A percentile compares a stretch with the other conserved stretches of the same genome.
These are phyloP conservation scores for Cyclotella baltica DNA, from an alignment of 108 stramenopile species.

Conservation along the genomic window DNA sequence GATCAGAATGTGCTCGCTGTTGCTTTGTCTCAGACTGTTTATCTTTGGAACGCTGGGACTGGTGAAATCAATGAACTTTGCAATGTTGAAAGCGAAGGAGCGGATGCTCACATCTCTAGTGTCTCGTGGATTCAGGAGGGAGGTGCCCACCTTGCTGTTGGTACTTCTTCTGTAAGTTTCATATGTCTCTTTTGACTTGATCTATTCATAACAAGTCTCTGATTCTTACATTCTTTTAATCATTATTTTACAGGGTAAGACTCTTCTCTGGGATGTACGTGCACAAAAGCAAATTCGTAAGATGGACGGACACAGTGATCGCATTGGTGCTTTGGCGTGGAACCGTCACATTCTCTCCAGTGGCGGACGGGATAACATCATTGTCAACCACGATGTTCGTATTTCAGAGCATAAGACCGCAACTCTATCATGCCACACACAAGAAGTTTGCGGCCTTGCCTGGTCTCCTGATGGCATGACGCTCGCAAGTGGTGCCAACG, in stretches of 20 bases:
- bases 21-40: slow-evolving; percentile 96
- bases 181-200: not conserved
- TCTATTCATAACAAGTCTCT: too few relatives aligned
- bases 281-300: slow-evolving; percentile 89
- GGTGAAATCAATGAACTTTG: slow-evolving; percentile 95
- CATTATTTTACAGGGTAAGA: slow-evolving; percentile 41
- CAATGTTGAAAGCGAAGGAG: slow-evolving; percentile 72
- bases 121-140: slow-evolving; percentile 91
- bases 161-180: slow-evolving; percentile 74
- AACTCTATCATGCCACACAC: slow-evolving; percentile 78
- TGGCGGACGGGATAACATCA: slow-evolving; percentile 91
- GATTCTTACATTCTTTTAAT: not conserved
- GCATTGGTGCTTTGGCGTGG: slow-evolving; percentile 97
- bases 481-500: slow-evolving; percentile 97
- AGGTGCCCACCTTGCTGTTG: slow-evolving; percentile 91
- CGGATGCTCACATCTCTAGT: slow-evolving; percentile 95
- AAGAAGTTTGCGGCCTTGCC: slow-evolving; percentile 97
- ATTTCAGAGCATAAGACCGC: slow-evolving; percentile 88
- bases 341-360: slow-evolving; percentile 93
- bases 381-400: slow-evolving; percentile 98
- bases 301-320: slow-evolving; percentile 96
- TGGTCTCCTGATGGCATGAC: slow-evolving; percentile 97
- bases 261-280: slow-evolving; percentile 90
- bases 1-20: slow-evolving; percentile 95
- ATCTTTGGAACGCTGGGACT: slow-evolving; percentile 97